These are phyloP conservation scores for Hypericum androsaemum DNA, from an alignment of 345 rosid species.

Conservation along the genomic window DNA sequence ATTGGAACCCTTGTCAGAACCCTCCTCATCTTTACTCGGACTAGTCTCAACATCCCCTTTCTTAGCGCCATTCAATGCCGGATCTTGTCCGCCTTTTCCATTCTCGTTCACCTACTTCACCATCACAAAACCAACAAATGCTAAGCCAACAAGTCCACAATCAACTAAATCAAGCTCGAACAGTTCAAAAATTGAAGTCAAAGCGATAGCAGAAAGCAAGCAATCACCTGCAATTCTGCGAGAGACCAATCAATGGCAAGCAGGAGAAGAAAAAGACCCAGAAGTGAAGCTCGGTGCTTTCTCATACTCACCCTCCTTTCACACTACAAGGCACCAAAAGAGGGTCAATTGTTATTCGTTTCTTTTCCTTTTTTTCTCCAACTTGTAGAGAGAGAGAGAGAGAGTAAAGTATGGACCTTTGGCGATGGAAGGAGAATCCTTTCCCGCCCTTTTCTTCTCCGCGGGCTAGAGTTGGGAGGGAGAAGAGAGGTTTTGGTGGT, in stretches of 20 bases:
- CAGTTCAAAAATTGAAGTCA: neutral
- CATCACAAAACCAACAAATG: constrained; percentile 5
- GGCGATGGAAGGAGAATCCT: too few species aligned
- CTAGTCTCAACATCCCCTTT: constrained; percentile 13
- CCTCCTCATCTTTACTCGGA: constrained; percentile 13
- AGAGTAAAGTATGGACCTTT: too few species aligned
- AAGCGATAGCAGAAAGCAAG: too few species aligned
- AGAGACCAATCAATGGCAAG: constrained; percentile 20
- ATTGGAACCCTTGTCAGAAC: constrained; percentile 3
- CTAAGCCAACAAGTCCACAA: neutral
- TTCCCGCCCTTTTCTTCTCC: too few species aligned
- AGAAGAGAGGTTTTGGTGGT: too few species aligned
- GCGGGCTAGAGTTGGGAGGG: too few species aligned
- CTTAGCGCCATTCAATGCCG: constrained; percentile 10
- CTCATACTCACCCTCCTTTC: constrained; percentile 37
- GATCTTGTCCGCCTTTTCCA: constrained; percentile 15
- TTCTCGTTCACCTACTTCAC: constrained; percentile 26
- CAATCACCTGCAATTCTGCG: constrained; percentile 35
- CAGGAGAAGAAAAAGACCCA: constrained; percentile 30
- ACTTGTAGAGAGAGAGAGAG: too few species aligned
- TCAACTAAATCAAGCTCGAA: neutral
- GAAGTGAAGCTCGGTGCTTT: constrained; percentile 16
- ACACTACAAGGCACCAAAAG: too few species aligned
- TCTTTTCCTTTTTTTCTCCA: too few species aligned
- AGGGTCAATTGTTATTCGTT: too few species aligned